These are phyloP conservation scores for Leptographium flavum DNA, from an alignment of 2,329 filamentous ascomycete species.

Conservation along the genomic window DNA sequence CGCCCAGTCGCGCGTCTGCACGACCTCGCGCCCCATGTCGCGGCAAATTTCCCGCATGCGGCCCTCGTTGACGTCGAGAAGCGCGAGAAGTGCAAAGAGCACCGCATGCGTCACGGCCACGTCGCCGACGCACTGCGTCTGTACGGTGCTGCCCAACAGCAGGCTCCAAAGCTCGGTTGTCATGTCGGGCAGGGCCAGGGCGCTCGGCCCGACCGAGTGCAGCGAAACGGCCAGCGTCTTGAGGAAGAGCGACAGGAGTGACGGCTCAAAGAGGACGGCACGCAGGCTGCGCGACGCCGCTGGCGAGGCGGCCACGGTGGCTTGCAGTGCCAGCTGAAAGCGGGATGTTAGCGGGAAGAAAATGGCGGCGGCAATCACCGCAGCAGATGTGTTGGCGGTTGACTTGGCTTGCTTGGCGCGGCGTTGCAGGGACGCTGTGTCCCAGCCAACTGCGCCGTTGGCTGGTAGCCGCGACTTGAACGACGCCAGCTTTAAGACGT, in stretches of 20 bases:
- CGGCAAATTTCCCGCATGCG: slow-evolving; percentile 59
- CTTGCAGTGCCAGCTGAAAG: slow-evolving; percentile 50
- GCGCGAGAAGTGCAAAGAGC: slow-evolving; percentile 62
- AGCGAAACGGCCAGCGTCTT: slow-evolving; percentile 76
- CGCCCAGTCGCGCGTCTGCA: slow-evolving; percentile 79
- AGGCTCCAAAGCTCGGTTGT: slow-evolving; percentile 75
- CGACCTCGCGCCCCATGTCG: slow-evolving; percentile 58
- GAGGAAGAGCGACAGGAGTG: slow-evolving; percentile 64
- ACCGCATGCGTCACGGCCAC: slow-evolving; percentile 51
- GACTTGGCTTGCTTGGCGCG: slow-evolving; percentile 15
- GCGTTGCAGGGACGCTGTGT: slow-evolving; percentile 8
- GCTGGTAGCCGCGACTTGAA: slow-evolving; percentile 64
- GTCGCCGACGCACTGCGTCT: slow-evolving; percentile 45
- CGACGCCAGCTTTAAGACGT: slow-evolving; percentile 74
- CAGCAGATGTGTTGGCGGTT: slow-evolving; percentile 64
- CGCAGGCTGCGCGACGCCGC: slow-evolving; percentile 20
- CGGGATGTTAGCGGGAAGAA: slow-evolving; percentile 78
- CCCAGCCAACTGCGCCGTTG: slow-evolving; percentile 14
- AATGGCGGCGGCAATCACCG: slow-evolving; percentile 60
- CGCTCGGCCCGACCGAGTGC: slow-evolving; percentile 70
- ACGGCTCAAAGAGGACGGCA: slow-evolving; percentile 57
- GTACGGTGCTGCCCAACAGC: slow-evolving; percentile 49
- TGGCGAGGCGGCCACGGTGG: slow-evolving; percentile 12
- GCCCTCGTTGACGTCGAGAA: slow-evolving; percentile 68
- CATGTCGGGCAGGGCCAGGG: slow-evolving; percentile 61